Conservation (phyloP, 2,329 filamentous ascomycete species). For the Alternaria burnsii region DNA sequence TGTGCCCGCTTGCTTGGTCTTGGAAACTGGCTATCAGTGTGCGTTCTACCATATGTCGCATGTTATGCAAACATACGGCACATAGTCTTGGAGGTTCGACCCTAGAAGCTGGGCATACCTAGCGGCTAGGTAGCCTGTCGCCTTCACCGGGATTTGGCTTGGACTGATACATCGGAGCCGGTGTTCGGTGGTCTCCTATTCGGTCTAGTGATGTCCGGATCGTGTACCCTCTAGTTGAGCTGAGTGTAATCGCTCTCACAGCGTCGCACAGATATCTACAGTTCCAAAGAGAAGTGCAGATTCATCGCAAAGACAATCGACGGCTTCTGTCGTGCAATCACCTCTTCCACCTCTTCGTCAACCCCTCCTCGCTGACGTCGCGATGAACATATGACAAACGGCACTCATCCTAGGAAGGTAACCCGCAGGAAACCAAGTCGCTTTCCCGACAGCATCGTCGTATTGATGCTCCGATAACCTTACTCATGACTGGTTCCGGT, state of each 20-base stretch:
- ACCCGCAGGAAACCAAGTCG: slow-evolving; percentile 18
- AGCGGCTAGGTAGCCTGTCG: slow-evolving; percentile 7
- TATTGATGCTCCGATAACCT: background rate
- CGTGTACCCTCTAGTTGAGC: background rate
- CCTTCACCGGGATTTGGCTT: slow-evolving; percentile 3
- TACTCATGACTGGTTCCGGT: slow-evolving; percentile 24
- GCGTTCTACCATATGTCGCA: slow-evolving; percentile 1
- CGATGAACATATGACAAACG: background rate
- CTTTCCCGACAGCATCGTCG: slow-evolving; percentile 4
- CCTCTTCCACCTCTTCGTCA: slow-evolving; percentile 1
- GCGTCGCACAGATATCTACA: background rate
- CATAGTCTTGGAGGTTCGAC: slow-evolving; percentile 16
- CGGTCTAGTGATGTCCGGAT: slow-evolving; percentile 8
- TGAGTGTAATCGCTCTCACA: slow-evolving; percentile 6
- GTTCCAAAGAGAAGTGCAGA: background rate
- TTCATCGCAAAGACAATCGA: background rate
- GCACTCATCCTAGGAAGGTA: slow-evolving; percentile 13
- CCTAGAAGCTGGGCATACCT: slow-evolving; percentile 25
- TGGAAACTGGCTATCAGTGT: slow-evolving; percentile 7
- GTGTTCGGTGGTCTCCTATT: slow-evolving; percentile 10
- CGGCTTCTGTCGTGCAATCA: background rate
- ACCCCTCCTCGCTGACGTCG: slow-evolving; percentile 6
- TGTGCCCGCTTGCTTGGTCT: slow-evolving; percentile 13
- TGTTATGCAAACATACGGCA: slow-evolving; percentile 21
- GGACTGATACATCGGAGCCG: slow-evolving; percentile 6